phyloP scores from a whole-genome alignment of 2,329 filamentous ascomycete species.

The Fusarium sp. region DNA sequence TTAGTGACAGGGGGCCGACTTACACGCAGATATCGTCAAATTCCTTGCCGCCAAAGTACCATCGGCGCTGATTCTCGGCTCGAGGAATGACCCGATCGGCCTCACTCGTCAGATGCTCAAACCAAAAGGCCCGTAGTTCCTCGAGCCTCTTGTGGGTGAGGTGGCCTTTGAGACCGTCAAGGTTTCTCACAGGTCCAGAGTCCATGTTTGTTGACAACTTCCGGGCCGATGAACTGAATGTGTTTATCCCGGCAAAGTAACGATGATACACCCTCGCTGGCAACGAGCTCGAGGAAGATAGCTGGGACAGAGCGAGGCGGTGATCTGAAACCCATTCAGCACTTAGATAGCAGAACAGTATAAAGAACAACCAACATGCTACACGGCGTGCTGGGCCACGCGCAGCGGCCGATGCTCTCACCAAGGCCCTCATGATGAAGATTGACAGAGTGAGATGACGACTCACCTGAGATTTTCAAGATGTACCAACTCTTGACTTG shows the following conservation, averaged over 20 bases:
- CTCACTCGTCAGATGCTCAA: conserved; percentile 48
- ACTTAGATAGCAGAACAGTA: conserved; percentile 27
- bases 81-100: conserved; percentile 45
- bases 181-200: background rate
- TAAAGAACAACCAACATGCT: conserved; percentile 39
- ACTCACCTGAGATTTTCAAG: conserved; percentile 1
- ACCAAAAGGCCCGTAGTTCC: conserved; percentile 53
- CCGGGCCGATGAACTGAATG: conserved; percentile 9
- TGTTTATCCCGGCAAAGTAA: background rate
- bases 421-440: conserved; percentile 15
- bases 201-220: conserved; percentile 12
- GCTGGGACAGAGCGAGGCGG: conserved; percentile 5
- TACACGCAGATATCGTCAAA: conserved; percentile 53
- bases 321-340: conserved; percentile 39
- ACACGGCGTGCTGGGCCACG: conserved; percentile 16
- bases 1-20: conserved; percentile 1
- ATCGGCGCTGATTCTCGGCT: conserved; percentile 44
- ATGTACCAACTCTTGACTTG: background rate
- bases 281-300: background rate
- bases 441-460: background rate
- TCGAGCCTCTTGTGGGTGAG: conserved; percentile 48
- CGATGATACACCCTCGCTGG: conserved; percentile 9
- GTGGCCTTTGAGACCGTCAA: conserved; percentile 24
- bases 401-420: conserved; percentile 14
- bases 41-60: conserved; percentile 51